phyloP scores from a whole-genome alignment of 75 land plant genomes.

The Pinus tabuliformis region DNA sequence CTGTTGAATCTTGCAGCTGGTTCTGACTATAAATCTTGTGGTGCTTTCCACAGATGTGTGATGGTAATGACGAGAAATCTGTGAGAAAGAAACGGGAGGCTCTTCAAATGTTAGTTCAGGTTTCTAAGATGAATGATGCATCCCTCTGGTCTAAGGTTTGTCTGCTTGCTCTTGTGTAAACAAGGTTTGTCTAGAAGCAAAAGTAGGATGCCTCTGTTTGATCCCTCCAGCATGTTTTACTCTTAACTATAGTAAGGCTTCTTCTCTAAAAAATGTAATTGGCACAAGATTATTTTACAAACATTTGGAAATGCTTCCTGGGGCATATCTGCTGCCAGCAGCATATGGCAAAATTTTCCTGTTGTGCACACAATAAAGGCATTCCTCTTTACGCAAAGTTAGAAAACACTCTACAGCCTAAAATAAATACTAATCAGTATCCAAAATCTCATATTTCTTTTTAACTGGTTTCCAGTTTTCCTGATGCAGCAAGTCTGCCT shows the following conservation, averaged over 20 bases:
- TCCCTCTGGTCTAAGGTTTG: constrained; percentile 88
- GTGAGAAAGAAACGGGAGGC: constrained; percentile 59
- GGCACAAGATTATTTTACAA: too few relatives aligned
- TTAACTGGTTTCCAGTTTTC: too few relatives aligned
- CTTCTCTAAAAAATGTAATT: too few relatives aligned
- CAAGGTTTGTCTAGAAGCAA: background rate
- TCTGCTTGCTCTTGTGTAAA: background rate
- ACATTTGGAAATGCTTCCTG: too few relatives aligned
- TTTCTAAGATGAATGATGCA: constrained; percentile 59
- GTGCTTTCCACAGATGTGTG: constrained; percentile 49
- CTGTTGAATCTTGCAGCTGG: background rate
- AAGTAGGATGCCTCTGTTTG: background rate
- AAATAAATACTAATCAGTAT: too few relatives aligned
- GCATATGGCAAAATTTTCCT: background rate
- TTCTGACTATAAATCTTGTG: background rate
- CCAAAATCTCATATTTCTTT: too few relatives aligned
- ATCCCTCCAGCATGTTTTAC: too few relatives aligned
- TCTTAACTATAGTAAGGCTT: too few relatives aligned
- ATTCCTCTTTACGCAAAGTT: background rate
- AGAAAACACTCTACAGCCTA: too few relatives aligned
- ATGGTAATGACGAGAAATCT: constrained; percentile 58
- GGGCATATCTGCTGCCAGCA: background rate
- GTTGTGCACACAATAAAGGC: background rate
- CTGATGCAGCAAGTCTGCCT: too few relatives aligned
- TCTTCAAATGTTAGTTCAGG: constrained; percentile 61